Base-by-base conservation (phyloP, 441 rosid species). In the Macaranga tanarius region DNA sequence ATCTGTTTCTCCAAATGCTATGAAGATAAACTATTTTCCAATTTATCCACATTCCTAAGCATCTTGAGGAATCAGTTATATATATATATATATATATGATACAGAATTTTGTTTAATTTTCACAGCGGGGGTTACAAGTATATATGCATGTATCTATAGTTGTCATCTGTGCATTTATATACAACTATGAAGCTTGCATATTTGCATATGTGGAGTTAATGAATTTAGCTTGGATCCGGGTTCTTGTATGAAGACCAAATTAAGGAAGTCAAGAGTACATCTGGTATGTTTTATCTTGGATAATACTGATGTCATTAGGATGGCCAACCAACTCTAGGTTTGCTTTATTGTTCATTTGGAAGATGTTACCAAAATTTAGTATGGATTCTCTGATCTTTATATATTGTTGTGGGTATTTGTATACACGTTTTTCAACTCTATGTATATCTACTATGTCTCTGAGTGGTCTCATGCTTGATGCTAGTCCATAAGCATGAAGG, bases 1-100 rank as follows among this genome's bases (percentile, higher is more conserved):
- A 47, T 16, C 74, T 72, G 16, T 56, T 62, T 19, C 75, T 67
- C 54, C 62, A 57, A 48, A 55, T 75, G n/a, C 47, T 20, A 10
- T 55, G 42, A 28, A 50, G 22, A 47, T 16, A 47, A 65, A 28
- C 56, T 15, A 28, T 60, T 22, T 19, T 45, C 58, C 31, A 15
- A 58, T 55, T 56, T 67, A 52, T 70, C 65, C 28, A 34, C 44
- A 67, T 52, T 9, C 25, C 62, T 66, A 0, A 25, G 65, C 47
- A 73, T 59, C 65, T 42, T 31, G 20, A 31, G 15, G 31, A 63
- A 23, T 26, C 56, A 15, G 50, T 2, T 64, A 20, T 56, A 44
- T 44, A 42, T 22, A 23, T 25, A 16, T 22, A 20, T 59, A 16
- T 47, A 31, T 62, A 28, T n/a, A 22, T 67, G 42, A 38, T 40